phyloP scores from a whole-genome alignment of 306 rosid genomes.

The Hippophae tibetana region DNA sequence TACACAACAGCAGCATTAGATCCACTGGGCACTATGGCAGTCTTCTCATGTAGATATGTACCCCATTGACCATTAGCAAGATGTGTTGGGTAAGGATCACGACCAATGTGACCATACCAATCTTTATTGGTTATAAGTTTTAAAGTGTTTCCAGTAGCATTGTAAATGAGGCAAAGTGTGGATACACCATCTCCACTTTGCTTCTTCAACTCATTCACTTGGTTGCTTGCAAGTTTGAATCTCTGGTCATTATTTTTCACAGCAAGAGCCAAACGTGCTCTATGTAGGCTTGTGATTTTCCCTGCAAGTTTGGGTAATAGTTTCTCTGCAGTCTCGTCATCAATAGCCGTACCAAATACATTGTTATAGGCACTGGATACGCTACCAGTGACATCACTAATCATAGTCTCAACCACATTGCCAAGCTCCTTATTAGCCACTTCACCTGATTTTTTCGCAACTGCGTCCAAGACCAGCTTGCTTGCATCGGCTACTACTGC shows the following conservation, averaged over 20 bases:
- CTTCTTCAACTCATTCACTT: conserved; percentile 1
- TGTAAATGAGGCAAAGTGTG: not conserved
- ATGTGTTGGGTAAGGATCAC: not conserved
- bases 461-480: no score
- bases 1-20: not conserved
- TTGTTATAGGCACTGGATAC: not conserved
- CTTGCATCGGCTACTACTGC: no score
- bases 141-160: conserved; percentile 3
- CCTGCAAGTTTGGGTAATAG: no score
- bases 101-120: conserved; percentile 1
- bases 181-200: conserved; percentile 7
- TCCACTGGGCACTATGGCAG: not conserved
- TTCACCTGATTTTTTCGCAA: no score
- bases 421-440: no score
- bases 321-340: not conserved
- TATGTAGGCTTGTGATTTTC: not conserved
- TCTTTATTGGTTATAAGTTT: not conserved
- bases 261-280: not conserved
- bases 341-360: not conserved
- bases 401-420: no score
- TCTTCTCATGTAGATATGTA: conserved; percentile 4
- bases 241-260: not conserved
- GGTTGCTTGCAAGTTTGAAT: not conserved
- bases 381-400: no score
- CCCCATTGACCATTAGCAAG: conserved; percentile 9